Percentiles rank a stretch among this genome's conserved stretches.
These are phyloP conservation scores for Geranium incanum DNA, from an alignment of 441 rosid genomes.

Conservation along the genomic window DNA sequence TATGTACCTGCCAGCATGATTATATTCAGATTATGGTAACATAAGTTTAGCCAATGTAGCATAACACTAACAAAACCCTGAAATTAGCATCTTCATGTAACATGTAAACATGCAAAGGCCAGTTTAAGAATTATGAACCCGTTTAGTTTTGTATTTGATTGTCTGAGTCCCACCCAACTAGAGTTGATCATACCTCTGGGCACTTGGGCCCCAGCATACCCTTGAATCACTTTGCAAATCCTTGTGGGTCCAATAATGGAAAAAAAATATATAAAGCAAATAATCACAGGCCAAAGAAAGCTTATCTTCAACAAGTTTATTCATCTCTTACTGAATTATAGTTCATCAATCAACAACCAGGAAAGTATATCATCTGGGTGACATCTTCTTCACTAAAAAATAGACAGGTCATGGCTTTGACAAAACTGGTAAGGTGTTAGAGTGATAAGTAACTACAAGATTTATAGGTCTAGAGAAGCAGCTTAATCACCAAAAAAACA, in stretches of 20 bases:
- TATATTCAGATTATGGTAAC: no score
- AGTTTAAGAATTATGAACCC: background rate
- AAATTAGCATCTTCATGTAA: background rate
- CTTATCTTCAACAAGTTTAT: background rate
- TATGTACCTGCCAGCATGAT: background rate
- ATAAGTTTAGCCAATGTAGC: background rate
- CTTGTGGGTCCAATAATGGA: background rate
- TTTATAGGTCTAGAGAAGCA: background rate
- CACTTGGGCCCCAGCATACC: background rate
- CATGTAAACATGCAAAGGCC: background rate
- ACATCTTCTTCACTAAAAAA: no score
- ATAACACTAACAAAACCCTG: background rate
- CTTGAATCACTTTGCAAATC: background rate
- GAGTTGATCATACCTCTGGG: background rate
- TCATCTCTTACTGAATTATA: no score
- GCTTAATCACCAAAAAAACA: no score
- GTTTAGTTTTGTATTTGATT: background rate
- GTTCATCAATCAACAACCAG: background rate
- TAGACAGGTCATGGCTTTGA: no score
- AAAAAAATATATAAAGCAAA: background rate
- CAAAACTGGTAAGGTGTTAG: no score
- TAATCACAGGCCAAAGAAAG: background rate
- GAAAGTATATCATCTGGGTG: background rate
- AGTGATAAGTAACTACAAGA: background rate
- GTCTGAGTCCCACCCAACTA: background rate